These are phyloP conservation scores for Grosmannia serpens DNA, from an alignment of 2,329 filamentous ascomycete genomes.

Conservation along the genomic window DNA sequence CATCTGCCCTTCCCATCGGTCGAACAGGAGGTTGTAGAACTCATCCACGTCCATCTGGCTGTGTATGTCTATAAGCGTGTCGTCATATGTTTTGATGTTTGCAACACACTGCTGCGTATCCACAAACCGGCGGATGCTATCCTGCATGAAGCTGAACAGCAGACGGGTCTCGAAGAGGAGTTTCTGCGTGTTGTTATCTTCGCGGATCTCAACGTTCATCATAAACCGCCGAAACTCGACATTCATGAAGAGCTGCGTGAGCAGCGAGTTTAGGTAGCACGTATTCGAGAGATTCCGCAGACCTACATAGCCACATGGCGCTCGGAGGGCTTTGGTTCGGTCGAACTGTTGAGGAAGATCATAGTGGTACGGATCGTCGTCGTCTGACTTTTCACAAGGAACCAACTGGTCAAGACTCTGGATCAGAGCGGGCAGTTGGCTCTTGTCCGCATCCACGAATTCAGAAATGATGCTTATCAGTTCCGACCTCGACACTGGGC, in stretches of 20 bases:
- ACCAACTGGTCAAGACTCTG: slow-evolving; percentile 37
- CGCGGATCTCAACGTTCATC: slow-evolving; percentile 47
- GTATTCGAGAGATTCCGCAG: slow-evolving; percentile 90
- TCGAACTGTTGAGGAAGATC: slow-evolving; percentile 54
- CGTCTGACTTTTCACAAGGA: slow-evolving; percentile 30
- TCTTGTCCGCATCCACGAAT: slow-evolving; percentile 39
- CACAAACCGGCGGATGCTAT: slow-evolving; percentile 60
- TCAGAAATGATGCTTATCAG: slow-evolving; percentile 49
- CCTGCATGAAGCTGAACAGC: slow-evolving; percentile 78
- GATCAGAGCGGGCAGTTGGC: slow-evolving; percentile 40
- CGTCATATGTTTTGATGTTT: slow-evolving; percentile 73
- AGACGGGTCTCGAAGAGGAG: slow-evolving; percentile 68
- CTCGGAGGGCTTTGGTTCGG: slow-evolving; percentile 55
- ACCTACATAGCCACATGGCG: slow-evolving; percentile 73
- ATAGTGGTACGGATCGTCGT: slow-evolving; percentile 43
- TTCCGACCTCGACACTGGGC: slow-evolving; percentile 41
- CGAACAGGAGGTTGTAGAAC: slow-evolving; percentile 90
- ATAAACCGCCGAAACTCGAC: slow-evolving; percentile 77
- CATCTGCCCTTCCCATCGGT: slow-evolving; percentile 80
- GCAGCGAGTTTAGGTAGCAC: slow-evolving; percentile 90
- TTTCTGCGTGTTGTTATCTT: slow-evolving; percentile 45
- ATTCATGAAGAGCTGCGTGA: slow-evolving; percentile 97
- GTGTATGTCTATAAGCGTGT: slow-evolving; percentile 70
- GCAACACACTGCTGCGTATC: slow-evolving; percentile 63
- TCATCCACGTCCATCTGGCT: slow-evolving; percentile 98